phyloP scores from a whole-genome alignment of 805 yeast species.

The Hanseniaspora pseudoguilliermondii region DNA sequence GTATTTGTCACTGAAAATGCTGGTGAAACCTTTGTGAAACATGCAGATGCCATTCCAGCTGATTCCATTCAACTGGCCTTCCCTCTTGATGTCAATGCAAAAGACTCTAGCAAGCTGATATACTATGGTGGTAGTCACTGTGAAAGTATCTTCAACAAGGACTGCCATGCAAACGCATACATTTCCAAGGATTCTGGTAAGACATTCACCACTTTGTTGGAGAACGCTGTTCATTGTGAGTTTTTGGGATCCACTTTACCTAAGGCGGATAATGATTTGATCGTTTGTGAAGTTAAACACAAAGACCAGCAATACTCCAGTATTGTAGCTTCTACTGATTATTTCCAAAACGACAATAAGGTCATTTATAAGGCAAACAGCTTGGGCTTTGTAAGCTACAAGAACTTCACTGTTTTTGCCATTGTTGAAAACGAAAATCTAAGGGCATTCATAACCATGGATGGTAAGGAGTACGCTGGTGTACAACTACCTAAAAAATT shows the following conservation, averaged over 20 bases:
- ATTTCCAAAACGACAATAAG: constrained; percentile 31
- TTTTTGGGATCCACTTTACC: constrained; percentile 47
- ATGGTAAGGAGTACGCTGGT: constrained; percentile 64
- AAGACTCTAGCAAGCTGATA: constrained; percentile 44
- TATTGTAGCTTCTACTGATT: constrained; percentile 42
- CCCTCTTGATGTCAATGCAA: constrained; percentile 51
- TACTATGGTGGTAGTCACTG: constrained; percentile 58
- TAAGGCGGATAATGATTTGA: constrained; percentile 36
- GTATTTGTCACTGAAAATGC: constrained; percentile 56
- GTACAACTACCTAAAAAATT: constrained; percentile 60
- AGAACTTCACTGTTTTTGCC: constrained; percentile 65
- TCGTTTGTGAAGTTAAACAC: constrained; percentile 49
- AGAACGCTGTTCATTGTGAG: constrained; percentile 48
- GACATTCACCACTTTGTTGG: constrained; percentile 42
- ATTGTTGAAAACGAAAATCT: constrained; percentile 40
- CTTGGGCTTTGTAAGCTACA: constrained; percentile 62
- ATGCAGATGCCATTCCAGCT: constrained; percentile 34
- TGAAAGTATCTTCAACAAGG: constrained; percentile 30
- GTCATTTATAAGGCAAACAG: constrained; percentile 39
- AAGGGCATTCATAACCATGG: constrained; percentile 61
- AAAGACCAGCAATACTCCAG: constrained; percentile 23
- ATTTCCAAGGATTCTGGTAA: constrained; percentile 58
- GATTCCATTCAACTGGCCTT: constrained; percentile 31
- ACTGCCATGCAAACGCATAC: constrained; percentile 49
- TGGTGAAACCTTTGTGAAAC: constrained; percentile 40